A percentile compares a stretch with the other conserved stretches of the same genome.
Evolutionary conservation across 2,329 filamentous ascomycete genomes (phyloP).

Genomic region (Penicillium hesseltinei): DNA sequence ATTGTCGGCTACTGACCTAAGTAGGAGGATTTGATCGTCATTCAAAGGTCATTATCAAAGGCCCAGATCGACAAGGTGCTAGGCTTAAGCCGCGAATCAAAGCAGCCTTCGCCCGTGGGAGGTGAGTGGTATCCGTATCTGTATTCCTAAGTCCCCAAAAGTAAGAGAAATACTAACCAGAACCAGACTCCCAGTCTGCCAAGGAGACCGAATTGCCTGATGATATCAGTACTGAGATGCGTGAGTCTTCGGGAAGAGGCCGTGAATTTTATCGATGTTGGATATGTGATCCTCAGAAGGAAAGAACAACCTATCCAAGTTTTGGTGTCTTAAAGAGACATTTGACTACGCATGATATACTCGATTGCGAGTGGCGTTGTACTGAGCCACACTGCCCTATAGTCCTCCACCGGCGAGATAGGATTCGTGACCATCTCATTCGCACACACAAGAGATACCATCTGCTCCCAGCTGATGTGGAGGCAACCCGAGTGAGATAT

Average conservation of each 20-base stretch:
- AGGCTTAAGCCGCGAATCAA: conserved; percentile 68
- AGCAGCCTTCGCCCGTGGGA: conserved; percentile 28
- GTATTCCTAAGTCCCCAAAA: conserved; percentile 8
- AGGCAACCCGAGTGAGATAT: background rate
- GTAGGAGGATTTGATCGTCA: conserved; percentile 75
- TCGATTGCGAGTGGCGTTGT: background rate
- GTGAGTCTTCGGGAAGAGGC: too few relatives aligned
- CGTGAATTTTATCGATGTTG: background rate
- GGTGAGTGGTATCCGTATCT: conserved; percentile 25
- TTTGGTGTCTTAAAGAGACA: background rate
- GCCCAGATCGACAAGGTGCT: conserved; percentile 93
- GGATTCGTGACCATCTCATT: background rate
- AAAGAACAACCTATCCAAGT: background rate
- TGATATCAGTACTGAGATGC: too few relatives aligned
- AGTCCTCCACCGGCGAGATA: background rate
- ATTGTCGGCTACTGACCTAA: conserved; percentile 34
- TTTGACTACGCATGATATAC: background rate
- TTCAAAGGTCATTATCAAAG: conserved; percentile 80
- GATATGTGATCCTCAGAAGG: background rate
- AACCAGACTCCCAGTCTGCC: background rate
- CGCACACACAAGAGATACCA: background rate
- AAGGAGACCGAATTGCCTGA: background rate
- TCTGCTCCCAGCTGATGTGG: background rate
- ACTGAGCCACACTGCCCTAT: accelerated
- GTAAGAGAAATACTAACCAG: conserved; percentile 1